These are phyloP conservation scores for Plasmodium gonderi DNA, from an alignment of 169 alveolate species.

Conservation along the genomic window DNA sequence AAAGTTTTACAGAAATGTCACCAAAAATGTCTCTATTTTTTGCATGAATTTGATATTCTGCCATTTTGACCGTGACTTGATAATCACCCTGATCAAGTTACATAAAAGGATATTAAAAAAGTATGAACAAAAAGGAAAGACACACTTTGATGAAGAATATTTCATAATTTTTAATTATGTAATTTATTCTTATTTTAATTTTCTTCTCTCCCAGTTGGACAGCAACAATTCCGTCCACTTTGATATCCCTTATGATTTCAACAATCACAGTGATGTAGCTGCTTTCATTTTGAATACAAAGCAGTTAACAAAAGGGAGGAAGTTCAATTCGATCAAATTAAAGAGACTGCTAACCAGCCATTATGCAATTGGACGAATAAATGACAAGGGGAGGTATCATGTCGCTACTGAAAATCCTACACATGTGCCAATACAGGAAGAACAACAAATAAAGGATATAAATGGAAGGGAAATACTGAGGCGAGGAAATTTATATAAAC, in stretches of 20 bases:
- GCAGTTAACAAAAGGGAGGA: neutral
- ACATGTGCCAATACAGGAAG: neutral
- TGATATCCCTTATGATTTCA: slow-evolving; percentile 26
- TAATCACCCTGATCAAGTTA: slow-evolving; percentile 3
- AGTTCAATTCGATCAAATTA: neutral
- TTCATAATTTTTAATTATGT: slow-evolving; percentile 42
- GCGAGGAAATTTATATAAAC: too few relatives aligned
- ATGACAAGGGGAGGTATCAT: too few relatives aligned
- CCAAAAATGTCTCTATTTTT: slow-evolving; percentile 8
- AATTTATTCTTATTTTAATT: slow-evolving; percentile 36
- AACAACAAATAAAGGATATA: too few relatives aligned
- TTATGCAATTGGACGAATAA: neutral
- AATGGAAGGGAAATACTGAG: too few relatives aligned
- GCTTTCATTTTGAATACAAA: neutral
- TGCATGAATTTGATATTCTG: slow-evolving; percentile 27
- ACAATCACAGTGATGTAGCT: neutral
- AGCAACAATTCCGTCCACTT: slow-evolving; percentile 9
- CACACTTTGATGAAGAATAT: slow-evolving; percentile 1
- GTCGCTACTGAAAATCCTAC: neutral
- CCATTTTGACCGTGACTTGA: slow-evolving; percentile 59
- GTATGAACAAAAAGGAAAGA: neutral
- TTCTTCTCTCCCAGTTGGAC: slow-evolving; percentile 23
- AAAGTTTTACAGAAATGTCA: slow-evolving; percentile 24
- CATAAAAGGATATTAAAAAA: slow-evolving; percentile 20
- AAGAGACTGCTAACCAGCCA: neutral